Conservation (phyloP, 768 basidiomycete species). For the Boletus rubropictus region DNA sequence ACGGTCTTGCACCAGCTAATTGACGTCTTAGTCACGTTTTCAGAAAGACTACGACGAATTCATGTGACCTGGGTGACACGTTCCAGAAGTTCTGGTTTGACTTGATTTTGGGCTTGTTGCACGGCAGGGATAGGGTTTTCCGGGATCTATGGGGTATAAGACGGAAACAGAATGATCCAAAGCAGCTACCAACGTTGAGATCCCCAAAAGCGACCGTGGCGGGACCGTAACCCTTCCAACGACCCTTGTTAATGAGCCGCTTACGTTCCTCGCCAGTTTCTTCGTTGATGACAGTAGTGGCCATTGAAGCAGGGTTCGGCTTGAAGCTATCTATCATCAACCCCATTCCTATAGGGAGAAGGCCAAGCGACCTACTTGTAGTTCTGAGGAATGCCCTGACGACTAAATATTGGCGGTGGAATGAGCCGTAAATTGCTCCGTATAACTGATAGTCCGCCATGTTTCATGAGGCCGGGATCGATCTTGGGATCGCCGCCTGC, state of each 20-base stretch:
- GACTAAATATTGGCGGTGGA: conserved; percentile 86
- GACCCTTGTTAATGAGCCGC: conserved; percentile 75
- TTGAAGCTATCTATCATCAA: conserved; percentile 52
- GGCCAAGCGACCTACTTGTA: conserved; percentile 55
- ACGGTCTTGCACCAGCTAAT: conserved; percentile 65
- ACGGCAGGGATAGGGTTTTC: conserved; percentile 57
- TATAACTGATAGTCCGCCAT: conserved; percentile 17
- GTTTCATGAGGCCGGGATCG: conserved; percentile 41
- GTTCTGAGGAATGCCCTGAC: conserved; percentile 70
- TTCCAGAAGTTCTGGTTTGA: conserved; percentile 49
- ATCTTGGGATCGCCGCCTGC: conserved; percentile 38
- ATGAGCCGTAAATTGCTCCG: conserved; percentile 67
- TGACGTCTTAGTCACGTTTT: conserved; percentile 7
- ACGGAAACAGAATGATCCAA: not conserved
- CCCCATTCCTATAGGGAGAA: not conserved
- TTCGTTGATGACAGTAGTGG: conserved; percentile 60
- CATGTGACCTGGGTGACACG: conserved; percentile 46
- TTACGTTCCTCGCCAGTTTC: conserved; percentile 78
- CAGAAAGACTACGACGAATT: not conserved
- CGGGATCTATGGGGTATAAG: conserved; percentile 46
- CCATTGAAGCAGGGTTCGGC: conserved; percentile 67
- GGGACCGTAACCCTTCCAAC: conserved; percentile 83
- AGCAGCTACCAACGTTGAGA: conserved; percentile 30
- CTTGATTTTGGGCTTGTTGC: conserved; percentile 50
- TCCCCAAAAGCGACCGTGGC: conserved; percentile 66